Evolutionary conservation across 2,329 filamentous ascomycete species (phyloP).

Genomic region (Tolypocladium amazonense): DNA sequence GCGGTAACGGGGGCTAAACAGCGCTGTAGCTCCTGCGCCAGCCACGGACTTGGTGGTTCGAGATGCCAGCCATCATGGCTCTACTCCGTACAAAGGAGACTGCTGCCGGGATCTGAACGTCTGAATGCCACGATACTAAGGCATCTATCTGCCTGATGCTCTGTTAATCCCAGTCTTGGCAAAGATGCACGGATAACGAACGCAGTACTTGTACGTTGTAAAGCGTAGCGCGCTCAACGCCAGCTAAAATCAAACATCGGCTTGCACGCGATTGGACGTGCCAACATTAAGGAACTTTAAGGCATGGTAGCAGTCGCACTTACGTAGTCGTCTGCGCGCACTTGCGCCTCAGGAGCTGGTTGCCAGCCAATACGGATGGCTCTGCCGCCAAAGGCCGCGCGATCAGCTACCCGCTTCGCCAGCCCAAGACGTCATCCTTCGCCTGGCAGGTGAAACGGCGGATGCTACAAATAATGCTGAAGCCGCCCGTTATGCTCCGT

Average conservation of each 20-base stretch:
- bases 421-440: slow-evolving; percentile 4
- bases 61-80: no score
- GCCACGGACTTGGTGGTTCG: no score
- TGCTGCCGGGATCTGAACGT: no score
- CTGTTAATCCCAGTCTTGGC: background rate
- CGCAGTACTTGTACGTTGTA: no score
- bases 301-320: background rate
- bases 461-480: background rate
- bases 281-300: background rate
- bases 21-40: background rate
- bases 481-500: background rate
- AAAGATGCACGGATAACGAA: background rate
- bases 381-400: background rate
- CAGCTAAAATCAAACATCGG: background rate
- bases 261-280: background rate
- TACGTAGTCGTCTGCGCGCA: background rate
- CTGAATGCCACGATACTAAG: no score
- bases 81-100: no score
- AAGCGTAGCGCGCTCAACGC: no score
- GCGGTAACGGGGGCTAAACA: background rate
- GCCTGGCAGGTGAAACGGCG: background rate
- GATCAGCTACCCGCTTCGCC: background rate
- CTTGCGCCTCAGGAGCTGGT: background rate
- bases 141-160: no score
- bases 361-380: background rate